Percentiles rank a stretch among this genome's conserved stretches.
Evolutionary conservation across 2,329 filamentous ascomycete species (phyloP).

Genomic region (Thelonectria blattea): DNA sequence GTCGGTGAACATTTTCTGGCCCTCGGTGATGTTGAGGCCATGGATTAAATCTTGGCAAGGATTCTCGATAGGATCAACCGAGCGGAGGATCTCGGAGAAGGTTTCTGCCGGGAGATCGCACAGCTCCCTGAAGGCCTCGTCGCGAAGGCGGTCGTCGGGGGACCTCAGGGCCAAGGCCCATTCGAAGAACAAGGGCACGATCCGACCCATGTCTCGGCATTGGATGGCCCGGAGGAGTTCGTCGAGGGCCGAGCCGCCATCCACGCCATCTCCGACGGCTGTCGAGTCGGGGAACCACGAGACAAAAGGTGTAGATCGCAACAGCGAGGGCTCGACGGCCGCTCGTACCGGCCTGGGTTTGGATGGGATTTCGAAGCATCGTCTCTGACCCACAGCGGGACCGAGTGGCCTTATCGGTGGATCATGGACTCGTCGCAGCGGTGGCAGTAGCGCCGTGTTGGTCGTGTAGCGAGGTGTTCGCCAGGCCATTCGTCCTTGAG

Average conservation of each 20-base stretch:
- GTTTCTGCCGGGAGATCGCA: slow-evolving; percentile 55
- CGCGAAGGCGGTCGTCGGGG: slow-evolving; percentile 23
- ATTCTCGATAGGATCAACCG: slow-evolving; percentile 63
- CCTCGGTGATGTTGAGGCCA: slow-evolving; percentile 46
- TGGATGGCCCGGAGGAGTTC: slow-evolving; percentile 43
- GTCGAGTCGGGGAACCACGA: slow-evolving; percentile 10
- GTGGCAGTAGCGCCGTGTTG: slow-evolving; percentile 24
- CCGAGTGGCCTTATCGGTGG: slow-evolving; percentile 30
- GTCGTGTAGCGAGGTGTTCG: slow-evolving; percentile 30
- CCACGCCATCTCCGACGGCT: not conserved
- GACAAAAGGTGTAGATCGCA: not conserved
- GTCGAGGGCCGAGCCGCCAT: slow-evolving; percentile 28
- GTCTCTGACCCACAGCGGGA: slow-evolving; percentile 34
- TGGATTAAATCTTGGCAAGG: slow-evolving; percentile 55
- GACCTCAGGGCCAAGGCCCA: slow-evolving; percentile 38
- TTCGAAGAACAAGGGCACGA: slow-evolving; percentile 36
- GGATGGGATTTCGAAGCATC: slow-evolving; percentile 26
- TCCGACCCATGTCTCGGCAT: slow-evolving; percentile 30
- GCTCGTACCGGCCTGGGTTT: no score
- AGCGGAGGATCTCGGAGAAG: slow-evolving; percentile 68
- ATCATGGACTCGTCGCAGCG: slow-evolving; percentile 32
- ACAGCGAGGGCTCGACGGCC: slow-evolving; percentile 2
- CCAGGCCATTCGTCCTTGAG: slow-evolving; percentile 36
- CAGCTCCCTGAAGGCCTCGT: slow-evolving; percentile 41
- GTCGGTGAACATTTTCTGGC: slow-evolving; percentile 49